These are phyloP conservation scores for Hanseniaspora vineae DNA, from an alignment of 805 yeast genomes.

Conservation along the genomic window DNA sequence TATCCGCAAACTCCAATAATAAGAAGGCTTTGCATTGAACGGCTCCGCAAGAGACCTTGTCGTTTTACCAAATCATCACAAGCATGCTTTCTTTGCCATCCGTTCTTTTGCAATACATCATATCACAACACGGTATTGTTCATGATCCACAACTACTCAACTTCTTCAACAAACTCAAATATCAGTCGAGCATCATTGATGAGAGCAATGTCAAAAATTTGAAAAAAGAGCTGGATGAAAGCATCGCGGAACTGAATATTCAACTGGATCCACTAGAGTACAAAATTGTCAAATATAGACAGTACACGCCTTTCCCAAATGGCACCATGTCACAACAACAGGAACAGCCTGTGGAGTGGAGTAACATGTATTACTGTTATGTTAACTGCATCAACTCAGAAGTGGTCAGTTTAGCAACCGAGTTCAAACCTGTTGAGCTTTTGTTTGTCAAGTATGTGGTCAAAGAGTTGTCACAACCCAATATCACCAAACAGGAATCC, in stretches of 20 bases:
- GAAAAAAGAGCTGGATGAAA: background rate
- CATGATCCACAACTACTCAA: background rate
- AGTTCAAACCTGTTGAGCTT: constrained; percentile 15
- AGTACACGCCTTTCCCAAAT: background rate
- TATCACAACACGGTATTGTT: background rate
- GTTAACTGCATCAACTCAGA: constrained; percentile 13
- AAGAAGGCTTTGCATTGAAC: too few species aligned
- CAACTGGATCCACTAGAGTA: background rate
- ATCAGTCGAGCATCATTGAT: background rate
- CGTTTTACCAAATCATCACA: too few species aligned
- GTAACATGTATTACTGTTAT: constrained; percentile 16
- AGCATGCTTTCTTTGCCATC: background rate
- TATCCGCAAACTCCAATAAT: too few species aligned
- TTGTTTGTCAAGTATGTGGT: constrained; percentile 19
- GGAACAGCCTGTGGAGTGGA: constrained; percentile 6
- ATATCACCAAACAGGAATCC: background rate
- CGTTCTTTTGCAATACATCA: background rate
- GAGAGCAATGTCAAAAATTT: background rate
- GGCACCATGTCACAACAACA: background rate
- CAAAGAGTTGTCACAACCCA: constrained; percentile 6
- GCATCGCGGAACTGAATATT: background rate
- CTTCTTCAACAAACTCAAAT: background rate
- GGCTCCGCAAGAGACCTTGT: too few species aligned
- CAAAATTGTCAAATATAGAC: background rate
- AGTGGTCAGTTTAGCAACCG: constrained; percentile 19